These are phyloP conservation scores for Antitrichia curtipendula DNA, from an alignment of 225 moss, liverwort and hornwort genomes.

Conservation along the genomic window DNA sequence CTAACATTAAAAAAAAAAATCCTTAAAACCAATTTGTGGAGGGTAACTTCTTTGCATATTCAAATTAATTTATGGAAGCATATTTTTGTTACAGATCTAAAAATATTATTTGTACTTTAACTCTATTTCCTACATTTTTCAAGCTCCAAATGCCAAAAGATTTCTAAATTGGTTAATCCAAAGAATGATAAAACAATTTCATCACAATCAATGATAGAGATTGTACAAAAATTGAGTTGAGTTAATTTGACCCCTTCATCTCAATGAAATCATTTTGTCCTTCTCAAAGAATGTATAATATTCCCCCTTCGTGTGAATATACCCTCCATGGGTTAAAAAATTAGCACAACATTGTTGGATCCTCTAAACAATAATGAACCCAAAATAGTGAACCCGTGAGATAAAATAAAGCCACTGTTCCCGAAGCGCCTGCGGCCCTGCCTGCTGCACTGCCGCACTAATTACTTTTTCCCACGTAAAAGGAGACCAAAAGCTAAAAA, in stretches of 20 bases:
- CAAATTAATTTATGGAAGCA: not conserved
- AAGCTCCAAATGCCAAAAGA: rapidly evolving
- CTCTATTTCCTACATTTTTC: not conserved
- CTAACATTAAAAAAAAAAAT: not conserved
- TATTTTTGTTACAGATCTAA: not conserved
- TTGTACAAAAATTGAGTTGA: not conserved
- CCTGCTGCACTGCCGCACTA: not conserved
- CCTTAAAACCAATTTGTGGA: not conserved
- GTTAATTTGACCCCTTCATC: not conserved
- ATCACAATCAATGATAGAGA: not conserved
- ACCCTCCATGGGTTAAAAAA: not conserved
- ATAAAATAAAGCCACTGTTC: not conserved
- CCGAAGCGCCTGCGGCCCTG: not conserved
- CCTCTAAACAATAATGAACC: not conserved
- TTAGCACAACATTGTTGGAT: not conserved
- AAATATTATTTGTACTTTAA: not conserved
- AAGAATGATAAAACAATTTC: rapidly evolving
- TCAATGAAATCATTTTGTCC: not conserved
- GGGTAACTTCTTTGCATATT: not conserved
- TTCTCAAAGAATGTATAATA: not conserved
- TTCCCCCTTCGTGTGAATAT: rapidly evolving
- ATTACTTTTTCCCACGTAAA: not conserved
- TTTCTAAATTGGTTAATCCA: rapidly evolving
- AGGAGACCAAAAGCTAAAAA: not conserved
- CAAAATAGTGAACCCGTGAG: too few species aligned